Base-by-base conservation (phyloP, 768 basidiomycete genomes). In the Coprinopsis cinerea region DNA sequence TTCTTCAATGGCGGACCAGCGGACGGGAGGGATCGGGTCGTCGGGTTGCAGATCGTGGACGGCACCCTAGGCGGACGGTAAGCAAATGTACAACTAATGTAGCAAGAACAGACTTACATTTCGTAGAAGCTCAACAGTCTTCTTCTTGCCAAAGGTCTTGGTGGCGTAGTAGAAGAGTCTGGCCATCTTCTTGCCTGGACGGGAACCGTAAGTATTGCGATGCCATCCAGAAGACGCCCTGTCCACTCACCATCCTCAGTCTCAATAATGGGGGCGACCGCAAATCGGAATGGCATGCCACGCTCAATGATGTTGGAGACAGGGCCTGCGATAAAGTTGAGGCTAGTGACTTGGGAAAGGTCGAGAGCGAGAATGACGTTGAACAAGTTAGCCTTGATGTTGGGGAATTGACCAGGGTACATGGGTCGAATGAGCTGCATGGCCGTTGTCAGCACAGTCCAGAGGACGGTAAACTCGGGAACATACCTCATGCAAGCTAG, bases 341-440 rank as follows among this genome's bases (percentile, higher is more conserved):
- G 57, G 32, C 75, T 77, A 3, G 70, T 64, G 0, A 74, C 67
- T 35, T 79, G 75, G 6, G 91, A 83, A 0, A 98, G 73, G 62
- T 98, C 94, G 27, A 95, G 70, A 2, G 83, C 76, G 3, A 95
- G 73, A 44, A 98, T 72, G 55, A 88, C 68, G 59, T 98, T 97
- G 71, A 83, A 85, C 35, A 96, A 56, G 61, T 99, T 98, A 42
- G 76, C 73, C 46, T 76, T 79, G 59, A 92, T 59, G n/a, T 64
- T 76, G 24, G 82, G 86, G 61, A 94, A 78, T 61, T 84, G 81
- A 3, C 92, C 91, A 4, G 88, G 87, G 58, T 84, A 89, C 52
- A 80, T 68, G 2, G 87, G 90, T 9, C 86, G 83, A 27, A 94
- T 71, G 28, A 95, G 75, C 80, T 92, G 51, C 3, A 53, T 40